Conservation (phyloP, 805 yeast species). For the Saccharomyces paradoxus region DNA sequence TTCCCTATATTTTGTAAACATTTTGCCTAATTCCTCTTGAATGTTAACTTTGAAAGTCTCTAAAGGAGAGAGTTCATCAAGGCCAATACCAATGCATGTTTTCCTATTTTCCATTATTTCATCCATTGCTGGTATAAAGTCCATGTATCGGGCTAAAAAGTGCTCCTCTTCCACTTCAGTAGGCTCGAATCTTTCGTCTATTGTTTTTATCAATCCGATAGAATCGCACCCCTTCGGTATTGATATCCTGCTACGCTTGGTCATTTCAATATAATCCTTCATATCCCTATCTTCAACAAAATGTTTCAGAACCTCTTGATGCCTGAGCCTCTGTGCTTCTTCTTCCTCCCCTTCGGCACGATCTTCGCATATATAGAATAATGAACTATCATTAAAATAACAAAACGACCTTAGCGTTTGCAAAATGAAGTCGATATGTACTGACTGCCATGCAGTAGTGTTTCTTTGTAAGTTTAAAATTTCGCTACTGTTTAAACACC, state of each 20-base stretch:
- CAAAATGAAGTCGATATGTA: conserved; percentile 20
- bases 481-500: conserved; percentile 13
- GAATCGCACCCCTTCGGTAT: conserved; percentile 49
- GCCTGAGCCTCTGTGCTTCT: neutral
- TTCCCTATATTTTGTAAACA: neutral
- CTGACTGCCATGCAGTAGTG: conserved; percentile 15
- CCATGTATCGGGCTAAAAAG: neutral
- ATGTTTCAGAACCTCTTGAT: neutral
- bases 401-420: conserved; percentile 20
- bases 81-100: conserved; percentile 19
- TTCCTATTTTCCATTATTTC: neutral
- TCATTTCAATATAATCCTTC: conserved; percentile 8
- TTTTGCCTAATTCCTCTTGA: conserved; percentile 7
- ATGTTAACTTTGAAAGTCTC: conserved; percentile 3
- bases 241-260: conserved; percentile 19
- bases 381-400: conserved; percentile 8
- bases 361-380: conserved; percentile 7
- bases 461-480: conserved; percentile 14
- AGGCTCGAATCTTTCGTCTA: conserved; percentile 31
- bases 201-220: conserved; percentile 39
- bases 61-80: conserved; percentile 16
- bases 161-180: conserved; percentile 7
- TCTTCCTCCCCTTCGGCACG: neutral
- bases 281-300: conserved; percentile 1
- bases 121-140: neutral